phyloP scores from a whole-genome alignment of 2,329 filamentous ascomycete species.

The Aspergillus pseudotamarii region DNA sequence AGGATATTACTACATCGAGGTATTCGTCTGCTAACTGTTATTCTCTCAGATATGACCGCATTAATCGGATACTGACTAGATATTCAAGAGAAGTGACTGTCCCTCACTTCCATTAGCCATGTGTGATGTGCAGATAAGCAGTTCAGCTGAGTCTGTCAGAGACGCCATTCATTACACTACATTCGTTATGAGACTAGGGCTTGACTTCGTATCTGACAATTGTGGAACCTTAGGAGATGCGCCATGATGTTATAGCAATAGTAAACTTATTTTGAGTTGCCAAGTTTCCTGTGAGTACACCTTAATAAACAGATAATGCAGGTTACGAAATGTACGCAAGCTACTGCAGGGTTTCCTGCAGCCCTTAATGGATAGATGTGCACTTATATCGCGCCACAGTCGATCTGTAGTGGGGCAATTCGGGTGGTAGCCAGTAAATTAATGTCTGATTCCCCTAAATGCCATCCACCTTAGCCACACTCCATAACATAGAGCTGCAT shows the following conservation, averaged over 20 bases:
- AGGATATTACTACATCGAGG: background rate
- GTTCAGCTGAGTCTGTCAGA: background rate
- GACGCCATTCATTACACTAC: background rate
- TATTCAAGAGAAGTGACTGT: background rate
- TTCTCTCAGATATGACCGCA: background rate
- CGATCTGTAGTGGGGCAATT: background rate
- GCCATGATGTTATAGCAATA: background rate
- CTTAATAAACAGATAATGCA: background rate
- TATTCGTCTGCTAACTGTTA: background rate
- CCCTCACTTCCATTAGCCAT: background rate
- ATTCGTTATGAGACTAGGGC: background rate
- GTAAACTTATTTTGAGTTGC: background rate
- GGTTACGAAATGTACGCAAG: background rate
- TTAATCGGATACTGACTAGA: background rate
- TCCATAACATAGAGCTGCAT: background rate
- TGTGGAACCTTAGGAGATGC: background rate
- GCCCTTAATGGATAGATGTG: background rate
- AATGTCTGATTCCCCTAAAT: background rate
- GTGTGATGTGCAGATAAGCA: background rate
- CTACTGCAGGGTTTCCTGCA: background rate
- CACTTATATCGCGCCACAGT: background rate
- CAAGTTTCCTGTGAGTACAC: background rate
- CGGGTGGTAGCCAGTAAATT: background rate
- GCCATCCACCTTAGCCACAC: background rate
- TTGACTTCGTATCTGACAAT: background rate